A percentile compares a stretch with the other conserved stretches of the same genome.
These are phyloP conservation scores for Aciculosporium take DNA, from an alignment of 2,329 filamentous ascomycete species.

Conservation along the genomic window DNA sequence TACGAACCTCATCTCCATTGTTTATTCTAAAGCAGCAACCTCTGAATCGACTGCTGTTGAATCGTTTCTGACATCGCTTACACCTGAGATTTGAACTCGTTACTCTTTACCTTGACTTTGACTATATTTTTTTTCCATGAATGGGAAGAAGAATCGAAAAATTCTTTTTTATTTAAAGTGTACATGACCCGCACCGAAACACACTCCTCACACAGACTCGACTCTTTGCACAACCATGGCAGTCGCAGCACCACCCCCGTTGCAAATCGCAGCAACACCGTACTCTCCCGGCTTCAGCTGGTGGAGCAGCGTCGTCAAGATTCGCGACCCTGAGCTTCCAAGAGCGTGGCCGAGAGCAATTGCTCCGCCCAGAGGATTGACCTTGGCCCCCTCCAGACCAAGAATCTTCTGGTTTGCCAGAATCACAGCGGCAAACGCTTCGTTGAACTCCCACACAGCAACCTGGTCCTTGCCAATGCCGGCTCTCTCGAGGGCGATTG, in stretches of 20 bases:
- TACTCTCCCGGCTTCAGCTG: constrained; percentile 88
- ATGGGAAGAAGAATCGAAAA: too few relatives aligned
- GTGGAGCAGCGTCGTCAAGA: constrained; percentile 78
- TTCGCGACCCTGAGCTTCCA: constrained; percentile 84
- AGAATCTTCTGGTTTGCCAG: constrained; percentile 91
- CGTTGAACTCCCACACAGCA: constrained; percentile 95
- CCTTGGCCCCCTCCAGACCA: constrained; percentile 60
- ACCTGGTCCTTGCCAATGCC: constrained; percentile 87
- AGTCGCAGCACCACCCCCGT: constrained; percentile 84
- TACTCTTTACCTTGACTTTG: too few relatives aligned
- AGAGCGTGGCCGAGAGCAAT: constrained; percentile 86
- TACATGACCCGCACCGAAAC: not conserved
- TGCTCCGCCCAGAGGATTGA: constrained; percentile 81
- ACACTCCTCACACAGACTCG: constrained; percentile 33
- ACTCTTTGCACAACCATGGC: constrained; percentile 83
- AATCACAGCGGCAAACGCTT: constrained; percentile 91
- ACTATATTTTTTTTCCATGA: too few relatives aligned
- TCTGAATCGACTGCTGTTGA: too few relatives aligned
- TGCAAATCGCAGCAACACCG: constrained; percentile 90
- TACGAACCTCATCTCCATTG: too few relatives aligned
- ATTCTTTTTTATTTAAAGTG: not conserved
- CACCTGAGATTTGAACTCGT: too few relatives aligned
- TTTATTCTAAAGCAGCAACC: too few relatives aligned
- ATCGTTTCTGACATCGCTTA: too few relatives aligned
- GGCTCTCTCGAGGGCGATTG: constrained; percentile 74